Evolutionary conservation across 805 yeast species (phyloP), one percentile per base, ranked within the genome.

Genomic region (Wickerhamiella hasegawae): DNA sequence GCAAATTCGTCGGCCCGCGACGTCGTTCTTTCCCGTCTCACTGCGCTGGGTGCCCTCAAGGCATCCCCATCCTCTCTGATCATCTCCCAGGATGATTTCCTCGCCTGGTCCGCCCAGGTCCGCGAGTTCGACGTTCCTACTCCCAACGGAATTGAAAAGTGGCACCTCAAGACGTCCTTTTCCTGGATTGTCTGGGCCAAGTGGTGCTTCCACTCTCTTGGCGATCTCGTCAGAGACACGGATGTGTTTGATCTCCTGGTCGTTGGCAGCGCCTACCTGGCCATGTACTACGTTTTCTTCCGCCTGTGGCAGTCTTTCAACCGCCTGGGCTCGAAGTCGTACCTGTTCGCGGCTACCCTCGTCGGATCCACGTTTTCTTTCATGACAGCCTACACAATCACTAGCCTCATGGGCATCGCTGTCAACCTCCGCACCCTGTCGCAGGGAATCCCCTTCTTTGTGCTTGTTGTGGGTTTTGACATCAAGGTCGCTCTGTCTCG

Each of bases 391-490:
- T 63, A 79, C 32, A 72, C 71, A 40, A 60, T 76, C 33, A 65
- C 80, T 6, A 65, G 67, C 38, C 49, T 70, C 21, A 58, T 79
- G 32, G 68, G 71, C 24, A 59, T 71, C 31, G 68, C 68, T 34
- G 75, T 87, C 22, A 73, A 93, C 6, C 62, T 82, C 37, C 61
- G 80, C 37, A 72, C 81, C 37, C 63, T 87, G 44, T 71, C 84
- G 38, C 96, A 87, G 59, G 96, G 96, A 23, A 59, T 87, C 31
- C 98, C 98, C 17, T 87, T 87, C 57, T 68, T 87, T 50, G 93
- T 87, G 17, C 83, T 93, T 16, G 76, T 83, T 4, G 72, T 87
- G 51, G 98, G 97, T 2, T 87, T 87, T 58, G 84, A 82, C 53
- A 79, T 81, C 54, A 83, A 85, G 49, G 69, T 82, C 15, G 63